Base-by-base conservation (phyloP, 2,329 filamentous ascomycete genomes). In the Phialemonium atrogriseum region DNA sequence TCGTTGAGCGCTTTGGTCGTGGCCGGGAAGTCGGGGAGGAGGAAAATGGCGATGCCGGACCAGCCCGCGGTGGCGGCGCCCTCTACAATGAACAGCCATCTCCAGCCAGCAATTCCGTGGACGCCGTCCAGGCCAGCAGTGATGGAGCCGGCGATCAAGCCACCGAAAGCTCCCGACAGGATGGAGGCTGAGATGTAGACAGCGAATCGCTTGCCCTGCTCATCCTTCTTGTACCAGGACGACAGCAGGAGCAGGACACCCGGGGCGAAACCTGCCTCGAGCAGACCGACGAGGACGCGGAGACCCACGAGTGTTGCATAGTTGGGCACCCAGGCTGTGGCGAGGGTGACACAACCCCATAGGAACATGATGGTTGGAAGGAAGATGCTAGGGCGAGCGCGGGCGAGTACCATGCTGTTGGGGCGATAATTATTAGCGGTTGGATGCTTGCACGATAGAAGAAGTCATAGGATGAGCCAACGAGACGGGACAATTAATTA, bases 101-200 rank as follows among this genome's bases (percentile, higher is more conserved):
- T 55, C 60, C 62, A 70, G 1, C 60, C 62, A 5, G 48, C 40
- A 19, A 55, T 48, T 1, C 64, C 63, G 7, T 64, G 66, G 3
- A 68, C 47, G 2, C 71, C 71, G 28, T 68, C 55, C 66, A 79
- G 74, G 1, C 33, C 34, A n/a, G 66, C 55, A 4, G 59, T 62
- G 35, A 79, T 77, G 0, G 66, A 72, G 5, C 70, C 71, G 0
- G 73, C 74, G 7, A 77, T 59, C 4, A 77, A 56, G 6, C 73
- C 73, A 46, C 72, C 73, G 38, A 79, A 77, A 0, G 70, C 78
- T 1, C 79, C 79, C 1, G 77, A 75, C 0, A 83, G 54, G 0
- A 79, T 75, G 1, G 78, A 78, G 0, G 77, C 76, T 2, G 74
- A 77, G 57, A 82, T 82, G 59, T 80, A 81, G 13, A 79, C 69